These are phyloP conservation scores for Ustilaginoidea virens DNA, from an alignment of 2,329 filamentous ascomycete genomes.

Conservation along the genomic window DNA sequence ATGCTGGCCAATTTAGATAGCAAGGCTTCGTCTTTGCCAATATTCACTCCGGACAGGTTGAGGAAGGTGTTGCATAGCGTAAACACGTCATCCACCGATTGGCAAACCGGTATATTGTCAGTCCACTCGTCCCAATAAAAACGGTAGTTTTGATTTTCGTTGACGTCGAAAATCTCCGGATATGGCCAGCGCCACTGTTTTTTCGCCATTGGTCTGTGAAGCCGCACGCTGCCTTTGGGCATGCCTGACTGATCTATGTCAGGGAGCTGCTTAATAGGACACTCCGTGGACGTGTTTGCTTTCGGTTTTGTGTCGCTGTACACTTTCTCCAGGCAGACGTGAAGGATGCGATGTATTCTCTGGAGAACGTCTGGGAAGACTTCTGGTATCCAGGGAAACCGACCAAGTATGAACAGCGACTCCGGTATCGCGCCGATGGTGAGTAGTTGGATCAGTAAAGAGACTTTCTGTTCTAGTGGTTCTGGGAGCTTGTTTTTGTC, in stretches of 20 bases:
- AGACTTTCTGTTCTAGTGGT: slow-evolving; percentile 75
- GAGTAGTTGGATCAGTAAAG: slow-evolving; percentile 69
- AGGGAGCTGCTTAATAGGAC: slow-evolving; percentile 28
- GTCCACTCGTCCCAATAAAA: slow-evolving; percentile 98
- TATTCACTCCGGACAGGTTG: slow-evolving; percentile 74
- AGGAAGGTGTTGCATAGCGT: slow-evolving; percentile 71
- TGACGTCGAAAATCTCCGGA: slow-evolving; percentile 60
- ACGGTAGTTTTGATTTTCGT: slow-evolving; percentile 65
- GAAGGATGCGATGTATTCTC: slow-evolving; percentile 69
- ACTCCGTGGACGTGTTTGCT: slow-evolving; percentile 14
- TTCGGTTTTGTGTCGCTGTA: slow-evolving; percentile 30
- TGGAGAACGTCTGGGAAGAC: slow-evolving; percentile 68
- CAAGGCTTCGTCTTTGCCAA: slow-evolving; percentile 68
- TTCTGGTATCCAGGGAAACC: slow-evolving; percentile 85
- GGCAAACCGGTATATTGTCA: slow-evolving; percentile 84
- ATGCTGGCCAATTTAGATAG: slow-evolving; percentile 76
- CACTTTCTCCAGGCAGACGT: slow-evolving; percentile 68
- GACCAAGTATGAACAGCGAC: slow-evolving; percentile 78
- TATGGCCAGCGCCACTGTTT: slow-evolving; percentile 71
- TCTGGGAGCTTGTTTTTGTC: slow-evolving; percentile 45
- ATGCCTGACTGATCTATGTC: slow-evolving; percentile 49
- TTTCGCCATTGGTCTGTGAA: slow-evolving; percentile 42
- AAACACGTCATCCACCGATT: slow-evolving; percentile 81
- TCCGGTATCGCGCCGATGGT: slow-evolving; percentile 88
- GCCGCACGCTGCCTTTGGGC: slow-evolving; percentile 52